Conservation (phyloP, 2,329 filamentous ascomycete genomes). For the Neofusicoccum ribis region DNA sequence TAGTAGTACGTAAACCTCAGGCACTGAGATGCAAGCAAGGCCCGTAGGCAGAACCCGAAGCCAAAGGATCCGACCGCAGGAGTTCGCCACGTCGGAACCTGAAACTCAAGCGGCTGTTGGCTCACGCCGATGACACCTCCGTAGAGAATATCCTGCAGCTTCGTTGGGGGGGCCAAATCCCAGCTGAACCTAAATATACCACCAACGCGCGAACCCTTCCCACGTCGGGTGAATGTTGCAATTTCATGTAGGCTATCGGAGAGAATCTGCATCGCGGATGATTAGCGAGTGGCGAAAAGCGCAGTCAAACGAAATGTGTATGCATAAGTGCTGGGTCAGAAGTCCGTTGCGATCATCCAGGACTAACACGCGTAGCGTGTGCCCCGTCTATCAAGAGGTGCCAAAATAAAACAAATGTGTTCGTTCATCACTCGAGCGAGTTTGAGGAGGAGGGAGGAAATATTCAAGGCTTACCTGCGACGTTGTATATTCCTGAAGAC, state of each 20-base stretch:
- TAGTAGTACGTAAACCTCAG: no score
- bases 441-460: slow-evolving; percentile 36
- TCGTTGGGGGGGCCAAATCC: background rate
- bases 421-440: slow-evolving; percentile 1
- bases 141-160: background rate
- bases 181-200: background rate
- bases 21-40: no score
- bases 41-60: no score
- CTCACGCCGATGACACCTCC: background rate
- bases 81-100: background rate
- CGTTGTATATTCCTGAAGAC: no score
- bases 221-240: no score
- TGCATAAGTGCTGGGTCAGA: slow-evolving; percentile 53
- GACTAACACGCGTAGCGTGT: slow-evolving; percentile 35
- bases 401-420: slow-evolving; percentile 67
- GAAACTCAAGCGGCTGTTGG: background rate
- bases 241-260: background rate
- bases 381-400: slow-evolving; percentile 87
- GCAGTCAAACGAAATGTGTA: background rate
- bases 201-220: background rate
- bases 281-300: background rate
- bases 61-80: no score
- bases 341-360: slow-evolving; percentile 77
- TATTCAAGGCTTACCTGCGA: slow-evolving; percentile 33
- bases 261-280: background rate